Percentiles rank a stretch among this genome's conserved stretches.
Conservation (phyloP, 768 basidiomycete species). For the Rubroboletus satanas region DNA sequence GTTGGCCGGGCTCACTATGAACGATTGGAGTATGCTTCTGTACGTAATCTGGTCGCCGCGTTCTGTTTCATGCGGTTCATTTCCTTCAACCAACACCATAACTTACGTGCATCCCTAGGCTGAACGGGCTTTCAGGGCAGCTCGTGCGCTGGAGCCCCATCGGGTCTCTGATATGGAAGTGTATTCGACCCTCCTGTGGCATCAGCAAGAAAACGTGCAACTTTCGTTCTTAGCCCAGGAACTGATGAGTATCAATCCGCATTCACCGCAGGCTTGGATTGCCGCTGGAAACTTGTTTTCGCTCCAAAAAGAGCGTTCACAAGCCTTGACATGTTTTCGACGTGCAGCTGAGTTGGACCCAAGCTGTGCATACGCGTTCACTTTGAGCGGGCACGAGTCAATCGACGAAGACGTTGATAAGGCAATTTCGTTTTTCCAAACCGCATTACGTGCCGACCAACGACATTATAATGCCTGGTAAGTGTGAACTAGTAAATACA, state of each 20-base stretch:
- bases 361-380: conserved; percentile 91
- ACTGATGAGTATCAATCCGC: conserved; percentile 78
- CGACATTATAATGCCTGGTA: conserved; percentile 99
- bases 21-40: conserved; percentile 80
- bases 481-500: conserved; percentile 30
- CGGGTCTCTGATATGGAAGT: conserved; percentile 91
- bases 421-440: conserved; percentile 88
- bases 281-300: conserved; percentile 96
- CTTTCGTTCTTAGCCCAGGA: conserved; percentile 94
- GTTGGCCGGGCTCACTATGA: conserved; percentile 89
- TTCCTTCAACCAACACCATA: conserved; percentile 13
- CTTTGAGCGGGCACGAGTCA: conserved; percentile 94
- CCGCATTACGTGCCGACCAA: conserved; percentile 84
- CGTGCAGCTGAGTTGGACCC: conserved; percentile 89
- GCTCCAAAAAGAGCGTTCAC: conserved; percentile 87
- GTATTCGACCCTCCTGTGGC: conserved; percentile 95
- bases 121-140: conserved; percentile 80
- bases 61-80: conserved; percentile 6
- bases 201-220: conserved; percentile 77
- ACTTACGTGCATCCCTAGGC: conserved; percentile 51
- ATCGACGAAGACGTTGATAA: conserved; percentile 93
- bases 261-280: conserved; percentile 89
- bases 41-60: conserved; percentile 41
- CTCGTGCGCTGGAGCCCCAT: conserved; percentile 85
- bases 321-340: conserved; percentile 91